Conservation (phyloP, 1,139 yeast species). For the Pneumocystis wakefieldiae region DNA sequence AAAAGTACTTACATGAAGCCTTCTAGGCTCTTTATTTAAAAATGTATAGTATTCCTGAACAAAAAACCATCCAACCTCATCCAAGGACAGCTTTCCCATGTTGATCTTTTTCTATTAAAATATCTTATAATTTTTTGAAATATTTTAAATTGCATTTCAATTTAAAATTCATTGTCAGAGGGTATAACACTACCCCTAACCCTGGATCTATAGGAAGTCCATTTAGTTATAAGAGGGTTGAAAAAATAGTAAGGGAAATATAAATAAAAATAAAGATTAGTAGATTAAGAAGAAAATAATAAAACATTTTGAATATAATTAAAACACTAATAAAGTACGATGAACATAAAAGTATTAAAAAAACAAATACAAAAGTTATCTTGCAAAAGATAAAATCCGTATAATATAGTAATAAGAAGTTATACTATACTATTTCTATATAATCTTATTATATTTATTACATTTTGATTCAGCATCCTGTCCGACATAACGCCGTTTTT, state of each 20-base stretch:
- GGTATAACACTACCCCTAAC: no score
- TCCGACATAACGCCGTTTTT: background rate
- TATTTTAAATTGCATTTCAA: background rate
- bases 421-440: background rate
- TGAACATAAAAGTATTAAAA: no score
- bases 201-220: no score
- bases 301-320: no score
- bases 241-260: no score
- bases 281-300: no score
- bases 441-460: background rate
- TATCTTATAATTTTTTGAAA: background rate
- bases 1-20: slow-evolving; percentile 19
- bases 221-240: no score
- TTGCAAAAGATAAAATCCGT: background rate
- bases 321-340: no score
- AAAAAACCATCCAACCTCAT: slow-evolving; percentile 29
- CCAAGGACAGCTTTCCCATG: slow-evolving; percentile 14
- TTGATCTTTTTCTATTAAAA: background rate
- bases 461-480: background rate
- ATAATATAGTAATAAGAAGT: background rate
- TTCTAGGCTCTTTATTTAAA: slow-evolving; percentile 24
- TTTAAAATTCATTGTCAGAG: no score
- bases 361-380: background rate
- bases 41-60: slow-evolving; percentile 28
- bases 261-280: no score